Percentiles rank a stretch among this genome's conserved stretches.
phyloP scores from a whole-genome alignment of 2,329 filamentous ascomycete species.

The Colletotrichum liriopes region DNA sequence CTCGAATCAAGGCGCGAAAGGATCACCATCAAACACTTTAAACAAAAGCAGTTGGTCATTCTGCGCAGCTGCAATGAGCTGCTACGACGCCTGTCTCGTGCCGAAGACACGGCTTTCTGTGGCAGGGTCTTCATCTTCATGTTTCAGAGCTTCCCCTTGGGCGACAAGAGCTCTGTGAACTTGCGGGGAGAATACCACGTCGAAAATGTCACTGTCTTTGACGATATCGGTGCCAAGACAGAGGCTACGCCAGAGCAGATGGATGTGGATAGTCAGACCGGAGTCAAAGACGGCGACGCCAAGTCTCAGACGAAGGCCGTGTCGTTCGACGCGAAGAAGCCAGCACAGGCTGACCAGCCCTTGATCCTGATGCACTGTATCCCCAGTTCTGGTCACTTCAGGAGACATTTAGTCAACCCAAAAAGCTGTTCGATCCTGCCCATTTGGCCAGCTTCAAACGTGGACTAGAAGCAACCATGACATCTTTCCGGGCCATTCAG shows the following conservation, averaged over 20 bases:
- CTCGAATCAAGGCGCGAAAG: conserved; percentile 93
- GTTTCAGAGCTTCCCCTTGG: conserved; percentile 96
- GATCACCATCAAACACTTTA: conserved; percentile 85
- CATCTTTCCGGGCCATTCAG: conserved; percentile 67
- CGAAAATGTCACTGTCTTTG: conserved; percentile 92
- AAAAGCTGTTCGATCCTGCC: conserved; percentile 80
- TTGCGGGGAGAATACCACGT: conserved; percentile 95
- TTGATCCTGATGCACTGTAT: conserved; percentile 84
- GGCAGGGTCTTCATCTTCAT: conserved; percentile 98
- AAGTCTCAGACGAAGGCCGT: conserved; percentile 59
- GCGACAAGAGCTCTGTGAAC: conserved; percentile 98
- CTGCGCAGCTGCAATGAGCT: conserved; percentile 96
- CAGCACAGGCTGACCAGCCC: conserved; percentile 61
- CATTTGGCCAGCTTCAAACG: conserved; percentile 87
- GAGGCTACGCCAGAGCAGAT: conserved; percentile 66
- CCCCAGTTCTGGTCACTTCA: conserved; percentile 96
- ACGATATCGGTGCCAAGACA: conserved; percentile 64
- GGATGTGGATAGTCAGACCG: conserved; percentile 74
- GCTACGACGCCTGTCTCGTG: conserved; percentile 91
- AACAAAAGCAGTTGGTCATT: conserved; percentile 89
- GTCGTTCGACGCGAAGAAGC: conserved; percentile 61
- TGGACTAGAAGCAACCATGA: conserved; percentile 78
- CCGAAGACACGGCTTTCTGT: conserved; percentile 97
- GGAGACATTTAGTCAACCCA: conserved; percentile 91
- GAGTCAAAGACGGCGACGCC: conserved; percentile 53